Evolutionary conservation across 345 rosid genomes (phyloP).

Genomic region (Lepidium africanum): DNA sequence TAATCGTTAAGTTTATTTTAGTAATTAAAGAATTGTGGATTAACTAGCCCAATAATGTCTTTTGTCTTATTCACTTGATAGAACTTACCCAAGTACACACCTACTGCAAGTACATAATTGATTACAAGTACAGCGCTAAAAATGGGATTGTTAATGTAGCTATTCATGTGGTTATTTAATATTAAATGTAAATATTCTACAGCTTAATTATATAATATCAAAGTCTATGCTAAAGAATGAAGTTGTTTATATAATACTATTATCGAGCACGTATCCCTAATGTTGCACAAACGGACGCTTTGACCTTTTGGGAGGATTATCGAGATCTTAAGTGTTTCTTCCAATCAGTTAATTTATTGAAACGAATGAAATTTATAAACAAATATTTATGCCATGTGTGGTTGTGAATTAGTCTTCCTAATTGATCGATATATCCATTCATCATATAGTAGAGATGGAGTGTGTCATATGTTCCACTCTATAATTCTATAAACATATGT

Average conservation of each 20-base stretch:
- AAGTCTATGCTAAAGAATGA: neutral
- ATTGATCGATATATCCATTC: neutral
- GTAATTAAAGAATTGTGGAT: neutral
- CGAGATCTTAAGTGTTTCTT: neutral
- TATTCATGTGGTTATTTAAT: neutral
- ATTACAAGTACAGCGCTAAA: neutral
- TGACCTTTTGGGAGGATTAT: conserved; percentile 11
- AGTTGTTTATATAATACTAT: neutral
- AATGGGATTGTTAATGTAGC: neutral
- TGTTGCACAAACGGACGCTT: conserved; percentile 1
- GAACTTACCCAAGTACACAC: conserved; percentile 3
- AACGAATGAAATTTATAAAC: neutral
- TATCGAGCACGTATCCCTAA: neutral
- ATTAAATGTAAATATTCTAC: neutral
- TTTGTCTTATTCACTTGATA: conserved; percentile 13
- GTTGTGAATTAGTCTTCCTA: neutral
- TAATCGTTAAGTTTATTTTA: neutral
- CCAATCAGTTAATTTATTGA: neutral
- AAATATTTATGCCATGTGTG: neutral
- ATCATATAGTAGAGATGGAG: too few relatives aligned
- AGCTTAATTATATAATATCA: neutral
- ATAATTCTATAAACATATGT: too few relatives aligned
- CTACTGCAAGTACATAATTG: conserved; percentile 2
- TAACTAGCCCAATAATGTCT: neutral
- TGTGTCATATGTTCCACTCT: too few relatives aligned